Percentiles rank a stretch among this genome's conserved stretches.
Evolutionary conservation across 495 filamentous ascomycete species (phyloP).

Genomic region (Podospora didyma): DNA sequence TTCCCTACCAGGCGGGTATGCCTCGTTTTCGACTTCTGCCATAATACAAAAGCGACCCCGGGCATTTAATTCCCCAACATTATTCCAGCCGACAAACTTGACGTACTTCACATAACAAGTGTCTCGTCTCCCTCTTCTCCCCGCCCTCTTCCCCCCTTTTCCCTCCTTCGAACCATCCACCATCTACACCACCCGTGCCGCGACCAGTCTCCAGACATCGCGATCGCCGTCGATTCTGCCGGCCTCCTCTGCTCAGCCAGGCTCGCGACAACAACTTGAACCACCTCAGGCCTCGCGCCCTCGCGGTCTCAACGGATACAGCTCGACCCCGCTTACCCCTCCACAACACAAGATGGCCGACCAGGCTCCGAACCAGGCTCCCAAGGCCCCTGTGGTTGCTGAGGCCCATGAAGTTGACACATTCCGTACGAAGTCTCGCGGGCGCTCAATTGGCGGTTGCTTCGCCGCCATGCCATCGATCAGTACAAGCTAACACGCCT

Average conservation of each 20-base stretch:
- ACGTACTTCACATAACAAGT: not conserved
- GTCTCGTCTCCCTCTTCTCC: not conserved
- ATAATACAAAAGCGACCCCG: slow-evolving; percentile 23
- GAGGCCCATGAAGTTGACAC: slow-evolving; percentile 87
- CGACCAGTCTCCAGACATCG: not conserved
- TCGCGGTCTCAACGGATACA: slow-evolving; percentile 7
- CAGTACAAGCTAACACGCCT: slow-evolving; percentile 11
- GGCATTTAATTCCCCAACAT: slow-evolving; percentile 5
- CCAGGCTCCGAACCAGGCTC: slow-evolving; percentile 48
- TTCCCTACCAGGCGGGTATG: slow-evolving; percentile 24
- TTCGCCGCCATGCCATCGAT: not conserved
- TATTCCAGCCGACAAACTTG: slow-evolving; percentile 4
- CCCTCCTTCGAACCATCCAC: too few relatives aligned
- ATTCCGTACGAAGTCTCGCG: slow-evolving; percentile 49
- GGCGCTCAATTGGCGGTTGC: slow-evolving; percentile 7
- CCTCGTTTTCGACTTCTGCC: slow-evolving; percentile 21
- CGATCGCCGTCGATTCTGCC: not conserved
- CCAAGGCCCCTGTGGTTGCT: slow-evolving; percentile 64
- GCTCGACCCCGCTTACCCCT: slow-evolving; percentile 16
- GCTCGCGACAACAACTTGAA: too few relatives aligned
- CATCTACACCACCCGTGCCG: too few relatives aligned
- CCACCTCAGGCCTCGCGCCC: not conserved
- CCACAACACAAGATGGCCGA: slow-evolving; percentile 60
- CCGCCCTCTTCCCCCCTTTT: not conserved
- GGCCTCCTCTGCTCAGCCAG: not conserved